Conservation (phyloP, 495 filamentous ascomycete species). For the Hapsidospora chrysogenum region DNA sequence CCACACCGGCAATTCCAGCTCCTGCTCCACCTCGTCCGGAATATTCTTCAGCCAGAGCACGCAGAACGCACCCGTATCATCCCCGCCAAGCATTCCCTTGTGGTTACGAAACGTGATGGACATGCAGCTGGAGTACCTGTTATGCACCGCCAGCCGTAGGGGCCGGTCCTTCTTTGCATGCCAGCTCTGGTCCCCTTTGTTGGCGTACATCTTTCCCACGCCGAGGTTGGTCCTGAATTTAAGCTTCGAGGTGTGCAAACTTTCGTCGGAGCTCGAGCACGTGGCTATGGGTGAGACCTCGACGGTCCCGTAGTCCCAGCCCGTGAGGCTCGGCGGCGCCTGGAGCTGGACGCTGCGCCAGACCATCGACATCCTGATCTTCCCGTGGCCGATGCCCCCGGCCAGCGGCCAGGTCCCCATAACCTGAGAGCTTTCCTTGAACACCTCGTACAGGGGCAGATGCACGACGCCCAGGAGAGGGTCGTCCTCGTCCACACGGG, state of each 20-base stretch:
- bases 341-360: slow-evolving; percentile 50
- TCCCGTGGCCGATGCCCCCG: slow-evolving; percentile 54
- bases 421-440: slow-evolving; percentile 39
- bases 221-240: slow-evolving; percentile 38
- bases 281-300: slow-evolving; percentile 29
- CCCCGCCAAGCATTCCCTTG: slow-evolving; percentile 19
- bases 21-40: slow-evolving; percentile 42
- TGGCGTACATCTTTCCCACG: slow-evolving; percentile 34
- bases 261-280: slow-evolving; percentile 17
- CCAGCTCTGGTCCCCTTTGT: slow-evolving; percentile 15
- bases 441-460: slow-evolving; percentile 39
- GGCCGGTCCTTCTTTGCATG: slow-evolving; percentile 20
- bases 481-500: slow-evolving; percentile 45
- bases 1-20: slow-evolving; percentile 38
- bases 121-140: slow-evolving; percentile 41
- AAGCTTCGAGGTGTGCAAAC: slow-evolving; percentile 27
- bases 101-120: slow-evolving; percentile 43
- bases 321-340: slow-evolving; percentile 32
- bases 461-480: slow-evolving; percentile 51
- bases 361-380: slow-evolving; percentile 45
- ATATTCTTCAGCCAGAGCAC: slow-evolving; percentile 52
- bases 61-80: slow-evolving; percentile 42
- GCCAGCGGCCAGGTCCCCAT: slow-evolving; percentile 42
- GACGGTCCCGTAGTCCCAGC: slow-evolving; percentile 52
- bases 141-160: slow-evolving; percentile 32